Percentiles rank a stretch among this genome's conserved stretches.
Conservation (phyloP, 2,329 filamentous ascomycete species). For the Biscogniauxia mediterranea region DNA sequence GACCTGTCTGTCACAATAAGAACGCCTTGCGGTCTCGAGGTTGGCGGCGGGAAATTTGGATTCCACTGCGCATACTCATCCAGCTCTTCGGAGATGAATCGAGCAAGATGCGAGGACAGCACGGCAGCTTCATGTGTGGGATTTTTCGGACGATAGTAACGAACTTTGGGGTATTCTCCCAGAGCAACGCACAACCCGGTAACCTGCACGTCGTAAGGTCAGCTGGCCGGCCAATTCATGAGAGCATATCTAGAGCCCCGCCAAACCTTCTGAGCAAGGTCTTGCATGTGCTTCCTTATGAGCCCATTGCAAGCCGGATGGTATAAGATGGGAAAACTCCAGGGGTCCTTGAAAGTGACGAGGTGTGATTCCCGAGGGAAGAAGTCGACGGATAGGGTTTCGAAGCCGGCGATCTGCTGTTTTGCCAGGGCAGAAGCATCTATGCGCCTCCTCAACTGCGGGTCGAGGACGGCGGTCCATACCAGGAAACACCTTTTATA, state of each 20-base stretch:
- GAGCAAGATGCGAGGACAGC: constrained; percentile 81
- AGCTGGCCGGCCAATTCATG: constrained; percentile 4
- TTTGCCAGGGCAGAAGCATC: constrained; percentile 68
- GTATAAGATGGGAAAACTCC: constrained; percentile 90
- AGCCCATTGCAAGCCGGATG: constrained; percentile 86
- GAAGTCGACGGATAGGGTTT: constrained; percentile 83
- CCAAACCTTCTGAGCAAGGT: constrained; percentile 79
- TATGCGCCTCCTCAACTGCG: constrained; percentile 68
- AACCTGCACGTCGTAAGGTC: constrained; percentile 51
- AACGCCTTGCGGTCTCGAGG: constrained; percentile 73
- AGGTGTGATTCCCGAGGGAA: constrained; percentile 89
- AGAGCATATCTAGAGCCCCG: background rate
- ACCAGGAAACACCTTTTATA: constrained; percentile 80
- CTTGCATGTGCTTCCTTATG: constrained; percentile 78
- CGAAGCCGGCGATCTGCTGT: constrained; percentile 75
- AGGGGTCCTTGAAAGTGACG: constrained; percentile 88
- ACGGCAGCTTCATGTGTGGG: constrained; percentile 84
- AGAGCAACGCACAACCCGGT: constrained; percentile 84
- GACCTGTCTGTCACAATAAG: constrained; percentile 87
- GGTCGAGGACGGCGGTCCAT: constrained; percentile 78
- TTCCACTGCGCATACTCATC: constrained; percentile 86
- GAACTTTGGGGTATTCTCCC: constrained; percentile 91
- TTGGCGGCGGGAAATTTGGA: constrained; percentile 78
- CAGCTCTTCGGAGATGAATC: constrained; percentile 87
- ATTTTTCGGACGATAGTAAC: constrained; percentile 78